phyloP scores from a whole-genome alignment of 2,329 filamentous ascomycete species.

The Talaromyces rugulosus region DNA sequence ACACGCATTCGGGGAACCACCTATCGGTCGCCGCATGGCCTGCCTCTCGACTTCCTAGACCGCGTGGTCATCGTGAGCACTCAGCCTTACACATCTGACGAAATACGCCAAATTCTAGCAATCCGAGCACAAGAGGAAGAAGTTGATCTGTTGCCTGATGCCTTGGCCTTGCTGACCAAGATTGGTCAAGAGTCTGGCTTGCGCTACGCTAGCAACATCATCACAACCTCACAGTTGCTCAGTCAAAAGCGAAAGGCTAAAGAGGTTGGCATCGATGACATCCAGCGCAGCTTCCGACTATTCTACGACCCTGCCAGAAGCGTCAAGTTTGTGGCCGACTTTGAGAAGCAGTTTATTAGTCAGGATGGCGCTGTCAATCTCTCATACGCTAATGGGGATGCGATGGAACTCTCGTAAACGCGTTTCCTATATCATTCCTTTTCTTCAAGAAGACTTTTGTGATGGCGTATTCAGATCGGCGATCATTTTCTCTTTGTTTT shows the following conservation, averaged over 20 bases:
- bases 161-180: conserved; percentile 88
- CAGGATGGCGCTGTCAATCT: conserved; percentile 78
- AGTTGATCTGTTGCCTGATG: conserved; percentile 84
- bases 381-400: conserved; percentile 53
- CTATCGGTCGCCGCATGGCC: conserved; percentile 87
- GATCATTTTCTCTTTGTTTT: conserved; percentile 5
- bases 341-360: conserved; percentile 88
- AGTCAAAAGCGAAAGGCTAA: conserved; percentile 79
- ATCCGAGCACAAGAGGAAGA: conserved; percentile 96
- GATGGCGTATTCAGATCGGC: conserved; percentile 12
- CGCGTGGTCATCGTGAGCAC: conserved; percentile 96
- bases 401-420: conserved; percentile 58
- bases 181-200: conserved; percentile 90
- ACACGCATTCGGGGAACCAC: conserved; percentile 89
- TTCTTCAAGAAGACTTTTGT: conserved; percentile 4
- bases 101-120: conserved; percentile 86
- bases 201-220: conserved; percentile 95
- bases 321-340: conserved; percentile 84
- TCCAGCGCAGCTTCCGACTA: conserved; percentile 86
- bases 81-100: conserved; percentile 72
- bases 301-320: conserved; percentile 90
- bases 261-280: conserved; percentile 80
- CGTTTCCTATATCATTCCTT: background rate
- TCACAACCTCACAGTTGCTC: conserved; percentile 87
- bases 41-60: conserved; percentile 94